phyloP scores from a whole-genome alignment of 2,329 filamentous ascomycete genomes.

The Colletotrichum kahawae region DNA sequence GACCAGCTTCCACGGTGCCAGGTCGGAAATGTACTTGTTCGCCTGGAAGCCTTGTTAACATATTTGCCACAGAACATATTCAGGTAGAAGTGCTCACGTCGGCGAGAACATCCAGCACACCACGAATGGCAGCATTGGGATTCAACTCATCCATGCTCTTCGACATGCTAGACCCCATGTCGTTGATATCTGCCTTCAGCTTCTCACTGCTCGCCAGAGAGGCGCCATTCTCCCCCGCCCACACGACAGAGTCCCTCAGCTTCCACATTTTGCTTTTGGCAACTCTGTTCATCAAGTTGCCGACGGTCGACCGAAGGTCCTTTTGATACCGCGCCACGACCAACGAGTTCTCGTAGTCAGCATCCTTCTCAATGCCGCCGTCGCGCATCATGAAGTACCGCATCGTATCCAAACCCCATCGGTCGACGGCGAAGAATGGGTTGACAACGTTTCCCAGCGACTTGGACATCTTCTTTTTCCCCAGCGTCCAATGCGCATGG shows the following conservation, averaged over 20 bases:
- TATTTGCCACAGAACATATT: not conserved
- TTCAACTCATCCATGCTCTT: slow-evolving; percentile 67
- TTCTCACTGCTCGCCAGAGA: slow-evolving; percentile 22
- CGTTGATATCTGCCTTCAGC: slow-evolving; percentile 28
- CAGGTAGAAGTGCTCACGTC: slow-evolving; percentile 47
- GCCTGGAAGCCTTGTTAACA: slow-evolving; percentile 33
- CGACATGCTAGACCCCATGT: slow-evolving; percentile 36
- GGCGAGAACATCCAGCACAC: slow-evolving; percentile 66
- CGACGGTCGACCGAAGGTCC: slow-evolving; percentile 75
- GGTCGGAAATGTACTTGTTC: slow-evolving; percentile 58
- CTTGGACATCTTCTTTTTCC: slow-evolving; percentile 94
- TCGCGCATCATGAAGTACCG: slow-evolving; percentile 87
- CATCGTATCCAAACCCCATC: slow-evolving; percentile 87
- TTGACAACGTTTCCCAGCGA: slow-evolving; percentile 94
- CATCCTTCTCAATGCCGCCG: slow-evolving; percentile 77
- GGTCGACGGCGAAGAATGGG: slow-evolving; percentile 87
- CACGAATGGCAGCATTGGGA: slow-evolving; percentile 67
- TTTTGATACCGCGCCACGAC: slow-evolving; percentile 83
- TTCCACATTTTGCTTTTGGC: slow-evolving; percentile 73
- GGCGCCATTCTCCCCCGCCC: not conserved
- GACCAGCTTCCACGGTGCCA: slow-evolving; percentile 71
- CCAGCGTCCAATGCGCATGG: slow-evolving; percentile 96
- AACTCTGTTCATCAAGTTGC: slow-evolving; percentile 79
- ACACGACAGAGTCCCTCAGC: slow-evolving; percentile 60
- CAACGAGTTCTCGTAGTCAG: slow-evolving; percentile 81